These are phyloP conservation scores for Tylopilus rubrobrunneus DNA, from an alignment of 768 basidiomycete genomes.

Conservation along the genomic window DNA sequence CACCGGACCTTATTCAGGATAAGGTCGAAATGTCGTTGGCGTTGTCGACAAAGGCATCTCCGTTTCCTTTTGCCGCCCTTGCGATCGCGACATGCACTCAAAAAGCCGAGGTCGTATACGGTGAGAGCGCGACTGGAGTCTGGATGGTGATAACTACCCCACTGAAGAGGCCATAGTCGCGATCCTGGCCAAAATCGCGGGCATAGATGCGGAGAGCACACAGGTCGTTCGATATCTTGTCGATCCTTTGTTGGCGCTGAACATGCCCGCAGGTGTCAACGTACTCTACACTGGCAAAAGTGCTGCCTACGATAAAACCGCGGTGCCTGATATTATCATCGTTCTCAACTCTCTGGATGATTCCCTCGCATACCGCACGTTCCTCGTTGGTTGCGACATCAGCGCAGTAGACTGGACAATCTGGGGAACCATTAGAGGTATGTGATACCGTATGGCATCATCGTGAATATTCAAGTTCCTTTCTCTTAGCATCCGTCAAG, in stretches of 20 bases:
- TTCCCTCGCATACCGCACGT: constrained; percentile 83
- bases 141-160: constrained; percentile 46
- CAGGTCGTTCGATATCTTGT: constrained; percentile 41
- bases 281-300: constrained; percentile 63
- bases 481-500: constrained; percentile 58
- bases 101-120: constrained; percentile 58
- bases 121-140: constrained; percentile 48
- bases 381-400: constrained; percentile 69
- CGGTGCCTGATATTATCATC: constrained; percentile 61
- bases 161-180: constrained; percentile 67
- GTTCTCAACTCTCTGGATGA: constrained; percentile 83
- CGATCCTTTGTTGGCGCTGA: constrained; percentile 5
- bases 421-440: constrained; percentile 86
- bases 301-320: constrained; percentile 53
- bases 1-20: background rate
- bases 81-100: constrained; percentile 64
- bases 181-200: constrained; percentile 57
- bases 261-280: constrained; percentile 43
- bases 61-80: constrained; percentile 74
- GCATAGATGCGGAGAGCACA: constrained; percentile 55
- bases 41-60: constrained; percentile 59
- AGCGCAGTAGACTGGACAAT: constrained; percentile 84
- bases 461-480: background rate
- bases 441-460: background rate
- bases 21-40: constrained; percentile 43